Base-by-base conservation (phyloP, 2,329 filamentous ascomycete species). In the Penicillium sp. region DNA sequence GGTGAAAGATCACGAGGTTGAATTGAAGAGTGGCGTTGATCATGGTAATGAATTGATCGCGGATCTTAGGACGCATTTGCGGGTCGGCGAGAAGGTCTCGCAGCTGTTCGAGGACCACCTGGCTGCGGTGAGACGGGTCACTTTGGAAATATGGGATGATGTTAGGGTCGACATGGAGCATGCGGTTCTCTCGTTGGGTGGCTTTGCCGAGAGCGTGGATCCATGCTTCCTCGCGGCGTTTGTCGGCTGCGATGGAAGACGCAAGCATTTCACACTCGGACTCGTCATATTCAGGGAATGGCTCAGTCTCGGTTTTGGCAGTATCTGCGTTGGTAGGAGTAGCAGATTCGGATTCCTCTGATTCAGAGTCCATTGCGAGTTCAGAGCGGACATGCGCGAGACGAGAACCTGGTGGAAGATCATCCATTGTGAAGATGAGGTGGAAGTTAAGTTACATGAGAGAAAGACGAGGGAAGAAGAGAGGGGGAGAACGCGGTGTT, bases 201-300 rank as follows among this genome's bases (percentile, higher is more conserved):
- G 63, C 60, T 37, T 60, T 66, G 6, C 55, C 55, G 29, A 70
- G 50, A 3, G 67, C 65, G 15, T 56, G 40, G 7, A 58, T 57
- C 54, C 68, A 69, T 15, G 61, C 61, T 23, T 59, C 52, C n/a
- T 66, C 62, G 6, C 56, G 50, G 7, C 39, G 44, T 15, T 52
- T 47, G 27, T 68, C 55, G 6, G 51, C 40, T 2, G 41, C 31
- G 3, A 49, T 23, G 2, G 21, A 29, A 25, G 63, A 57, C 41
- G 57, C 46, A 38, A 34, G 6, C 60, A 9, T 51, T 52, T 42
- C 44, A 25, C 50, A 49, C 10, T 48, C 44, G 7, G 37, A 31
- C 25, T 65, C 59, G 39, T 65, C 52, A 46, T 68, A 70, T 12
- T 65, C 64, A 0, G 68, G 68, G 21, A 71, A 71, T 0, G 65